Evolutionary conservation across 2,329 filamentous ascomycete genomes (phyloP).

Genomic region (Penicillium sp.): DNA sequence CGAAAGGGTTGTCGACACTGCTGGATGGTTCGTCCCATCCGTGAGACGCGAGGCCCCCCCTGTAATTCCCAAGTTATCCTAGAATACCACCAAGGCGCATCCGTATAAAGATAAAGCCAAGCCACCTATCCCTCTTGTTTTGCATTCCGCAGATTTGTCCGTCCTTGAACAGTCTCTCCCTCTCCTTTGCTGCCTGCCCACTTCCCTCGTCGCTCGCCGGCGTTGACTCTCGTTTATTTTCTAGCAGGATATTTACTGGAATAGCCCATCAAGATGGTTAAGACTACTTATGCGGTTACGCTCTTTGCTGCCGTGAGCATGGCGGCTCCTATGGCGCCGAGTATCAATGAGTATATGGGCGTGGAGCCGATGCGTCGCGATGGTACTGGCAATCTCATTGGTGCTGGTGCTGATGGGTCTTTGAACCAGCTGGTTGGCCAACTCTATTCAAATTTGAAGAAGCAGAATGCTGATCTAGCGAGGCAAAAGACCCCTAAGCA

Average conservation of each 20-base stretch:
- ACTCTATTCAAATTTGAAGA: slow-evolving; percentile 1
- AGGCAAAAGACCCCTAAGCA: slow-evolving; percentile 7
- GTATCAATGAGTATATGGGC: slow-evolving; percentile 6
- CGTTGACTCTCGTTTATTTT: slow-evolving; percentile 24
- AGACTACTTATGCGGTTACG: slow-evolving; percentile 32
- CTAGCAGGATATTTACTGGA: not conserved
- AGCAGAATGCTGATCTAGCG: not conserved
- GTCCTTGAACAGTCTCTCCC: slow-evolving; percentile 8
- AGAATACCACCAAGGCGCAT: slow-evolving; percentile 28
- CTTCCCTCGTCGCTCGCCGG: slow-evolving; percentile 26
- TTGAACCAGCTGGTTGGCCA: slow-evolving; percentile 20
- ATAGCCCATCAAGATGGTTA: slow-evolving; percentile 29
- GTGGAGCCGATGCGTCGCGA: slow-evolving; percentile 16
- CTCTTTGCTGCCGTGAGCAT: slow-evolving; percentile 34
- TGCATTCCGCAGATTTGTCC: slow-evolving; percentile 26
- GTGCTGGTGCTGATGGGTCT: slow-evolving; percentile 24
- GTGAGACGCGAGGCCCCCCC: slow-evolving; percentile 16
- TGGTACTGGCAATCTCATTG: slow-evolving; percentile 27
- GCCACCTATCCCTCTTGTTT: slow-evolving; percentile 14
- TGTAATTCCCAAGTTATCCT: slow-evolving; percentile 27
- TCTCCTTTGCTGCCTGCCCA: not conserved
- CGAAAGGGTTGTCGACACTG: slow-evolving; percentile 24
- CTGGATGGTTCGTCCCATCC: slow-evolving; percentile 8
- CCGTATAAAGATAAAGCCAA: slow-evolving; percentile 22
- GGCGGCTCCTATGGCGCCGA: slow-evolving; percentile 27